Evolutionary conservation across 1,139 yeast species (phyloP), one percentile per base, ranked within the genome.

Genomic region (Saccharomycopsis hybrid): DNA sequence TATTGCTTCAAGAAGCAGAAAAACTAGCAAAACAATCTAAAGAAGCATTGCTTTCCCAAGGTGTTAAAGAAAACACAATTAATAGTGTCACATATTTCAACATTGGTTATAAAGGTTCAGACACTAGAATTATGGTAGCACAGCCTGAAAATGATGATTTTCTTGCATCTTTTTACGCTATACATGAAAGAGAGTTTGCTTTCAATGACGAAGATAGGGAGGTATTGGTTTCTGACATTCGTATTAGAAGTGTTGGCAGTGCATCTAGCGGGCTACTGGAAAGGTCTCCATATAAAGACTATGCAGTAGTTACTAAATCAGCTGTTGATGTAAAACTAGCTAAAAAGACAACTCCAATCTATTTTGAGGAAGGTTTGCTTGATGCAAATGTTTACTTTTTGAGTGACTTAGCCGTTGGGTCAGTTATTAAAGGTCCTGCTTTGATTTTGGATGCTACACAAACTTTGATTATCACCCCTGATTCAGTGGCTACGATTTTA

Each of bases 371-470:
- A 25, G 79, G 78, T 2, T 76, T 85, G 76, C 52, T 63, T 1
- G 68, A 74, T 2, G 71, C 89, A 1, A 69, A 74, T 0, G 73
- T 85, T 1, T 78, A 66, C 58, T 65, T 69, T 45, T 67, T 85
- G 43, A 75, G 72, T 7, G 68, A 71, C 1, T 66, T 88, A 50
- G 50, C 62, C 1, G 58, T 73, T 5, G 95, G 95, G 2, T 65
- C 74, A 8, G 59, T 65, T 5, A 65, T 88, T 3, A 41, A 57
- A 2, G 96, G 96, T 0, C 97, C 97, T 2, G 87, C 95, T 0
- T 78, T 89, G 56, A 74, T 89, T 53, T 81, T 89, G 24, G 96
- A 89, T 65, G 79, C 78, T 41, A 89, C 96, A 0, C 96, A 89
- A 65, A 89, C 96, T 0, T 80, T 88, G 55, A 73, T 89, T 25